Percentiles rank a stretch among this genome's conserved stretches.
phyloP scores from a whole-genome alignment of 2,329 filamentous ascomycete species.

The Akanthomyces muscarius region DNA sequence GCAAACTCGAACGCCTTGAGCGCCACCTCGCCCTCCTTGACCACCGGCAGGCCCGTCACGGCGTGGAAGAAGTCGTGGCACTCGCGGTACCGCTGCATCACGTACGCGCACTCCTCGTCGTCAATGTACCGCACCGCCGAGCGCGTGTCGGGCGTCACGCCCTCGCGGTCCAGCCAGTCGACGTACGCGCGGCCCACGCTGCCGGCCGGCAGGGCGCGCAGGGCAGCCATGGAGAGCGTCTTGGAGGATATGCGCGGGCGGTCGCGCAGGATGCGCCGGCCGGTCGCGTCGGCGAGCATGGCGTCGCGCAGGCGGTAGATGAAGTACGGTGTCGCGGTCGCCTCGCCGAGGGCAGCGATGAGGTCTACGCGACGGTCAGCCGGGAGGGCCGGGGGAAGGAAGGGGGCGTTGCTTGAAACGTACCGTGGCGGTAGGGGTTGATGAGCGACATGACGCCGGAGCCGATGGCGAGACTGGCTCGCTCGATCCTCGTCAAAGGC shows the following conservation, averaged over 20 bases:
- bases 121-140: constrained; percentile 83
- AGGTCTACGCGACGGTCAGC: constrained; percentile 57
- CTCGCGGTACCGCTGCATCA: constrained; percentile 97
- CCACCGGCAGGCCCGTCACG: constrained; percentile 81
- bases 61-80: constrained; percentile 98
- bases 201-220: constrained; percentile 68
- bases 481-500: constrained; percentile 75
- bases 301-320: constrained; percentile 85
- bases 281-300: constrained; percentile 81
- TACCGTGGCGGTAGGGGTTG: constrained; percentile 77
- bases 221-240: constrained; percentile 58
- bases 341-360: constrained; percentile 90
- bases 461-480: constrained; percentile 64
- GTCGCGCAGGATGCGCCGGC: constrained; percentile 85
- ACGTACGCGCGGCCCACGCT: constrained; percentile 80
- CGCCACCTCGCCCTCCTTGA: constrained; percentile 95
- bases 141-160: constrained; percentile 87
- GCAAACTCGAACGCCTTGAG: constrained; percentile 97
- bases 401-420: neutral
- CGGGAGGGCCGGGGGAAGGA: neutral
- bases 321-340: constrained; percentile 92
- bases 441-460: constrained; percentile 61
- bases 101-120: constrained; percentile 92
- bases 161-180: constrained; percentile 88
- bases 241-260: constrained; percentile 83